These are phyloP conservation scores for Geotrichum reessii DNA, from an alignment of 1,139 yeast genomes.

Conservation along the genomic window DNA sequence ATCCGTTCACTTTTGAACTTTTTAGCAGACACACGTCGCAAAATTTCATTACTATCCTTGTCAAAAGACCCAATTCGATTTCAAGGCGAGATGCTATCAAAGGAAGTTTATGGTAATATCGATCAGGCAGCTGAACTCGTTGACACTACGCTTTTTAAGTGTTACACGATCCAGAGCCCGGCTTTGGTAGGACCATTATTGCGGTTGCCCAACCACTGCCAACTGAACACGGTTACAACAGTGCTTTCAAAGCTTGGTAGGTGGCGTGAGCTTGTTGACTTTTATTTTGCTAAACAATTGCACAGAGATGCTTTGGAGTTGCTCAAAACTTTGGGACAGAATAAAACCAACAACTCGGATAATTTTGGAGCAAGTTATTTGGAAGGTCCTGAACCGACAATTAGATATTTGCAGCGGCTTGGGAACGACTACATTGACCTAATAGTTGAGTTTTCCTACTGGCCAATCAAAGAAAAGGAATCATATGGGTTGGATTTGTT, in stretches of 20 bases:
- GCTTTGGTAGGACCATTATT: slow-evolving; percentile 77
- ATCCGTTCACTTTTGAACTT: slow-evolving; percentile 52
- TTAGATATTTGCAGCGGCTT: slow-evolving; percentile 62
- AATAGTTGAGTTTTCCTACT: slow-evolving; percentile 53
- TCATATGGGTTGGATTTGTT: slow-evolving; percentile 51
- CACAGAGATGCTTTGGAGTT: slow-evolving; percentile 70
- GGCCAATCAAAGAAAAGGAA: slow-evolving; percentile 47
- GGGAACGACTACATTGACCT: slow-evolving; percentile 48
- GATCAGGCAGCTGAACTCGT: slow-evolving; percentile 43
- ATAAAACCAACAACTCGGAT: slow-evolving; percentile 14
- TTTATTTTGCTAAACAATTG: slow-evolving; percentile 56
- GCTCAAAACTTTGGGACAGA: slow-evolving; percentile 38
- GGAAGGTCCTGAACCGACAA: slow-evolving; percentile 46
- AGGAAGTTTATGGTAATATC: slow-evolving; percentile 9
- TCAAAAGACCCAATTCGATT: slow-evolving; percentile 1
- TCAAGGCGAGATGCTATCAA: neutral
- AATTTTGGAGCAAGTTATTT: slow-evolving; percentile 9
- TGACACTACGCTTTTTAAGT: slow-evolving; percentile 73
- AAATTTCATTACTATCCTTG: slow-evolving; percentile 26
- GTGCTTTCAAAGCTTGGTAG: slow-evolving; percentile 49
- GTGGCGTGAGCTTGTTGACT: slow-evolving; percentile 70
- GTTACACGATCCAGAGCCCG: slow-evolving; percentile 64
- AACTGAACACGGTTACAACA: slow-evolving; percentile 54
- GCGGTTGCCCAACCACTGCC: slow-evolving; percentile 69
- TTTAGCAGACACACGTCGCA: slow-evolving; percentile 48